Evolutionary conservation across 1,284 basidiomycete genomes (phyloP).

Genomic region (Apiotrichum laibachii): DNA sequence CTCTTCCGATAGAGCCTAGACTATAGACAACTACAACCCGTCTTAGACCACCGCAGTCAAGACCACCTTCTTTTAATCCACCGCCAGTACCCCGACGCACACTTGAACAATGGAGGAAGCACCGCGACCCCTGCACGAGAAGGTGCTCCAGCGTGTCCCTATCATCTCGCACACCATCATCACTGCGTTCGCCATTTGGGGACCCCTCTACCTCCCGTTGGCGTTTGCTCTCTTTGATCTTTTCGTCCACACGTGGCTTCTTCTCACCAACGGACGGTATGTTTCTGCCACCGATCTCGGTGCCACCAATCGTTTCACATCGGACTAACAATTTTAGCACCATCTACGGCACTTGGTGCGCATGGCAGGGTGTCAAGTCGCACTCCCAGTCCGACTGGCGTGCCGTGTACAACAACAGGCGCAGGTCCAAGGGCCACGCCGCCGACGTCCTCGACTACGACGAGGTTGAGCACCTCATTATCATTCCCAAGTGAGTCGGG

Average conservation of each 20-base stretch:
- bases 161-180: constrained; percentile 33
- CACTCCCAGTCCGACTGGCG: constrained; percentile 35
- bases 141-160: constrained; percentile 34
- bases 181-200: constrained; percentile 28
- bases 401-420: constrained; percentile 6
- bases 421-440: background rate
- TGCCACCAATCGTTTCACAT: background rate
- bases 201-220: constrained; percentile 29
- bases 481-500: constrained; percentile 30
- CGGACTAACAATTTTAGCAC: constrained; percentile 14
- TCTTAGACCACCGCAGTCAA: too few species aligned
- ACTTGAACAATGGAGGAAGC: constrained; percentile 2
- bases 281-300: constrained; percentile 1
- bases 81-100: background rate
- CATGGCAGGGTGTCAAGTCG: constrained; percentile 28
- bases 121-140: constrained; percentile 3
- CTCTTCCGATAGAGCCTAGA: too few species aligned
- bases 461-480: constrained; percentile 39
- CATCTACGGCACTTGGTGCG: constrained; percentile 28
- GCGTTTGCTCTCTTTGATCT: constrained; percentile 26
- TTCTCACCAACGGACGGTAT: constrained; percentile 32
- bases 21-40: background rate
- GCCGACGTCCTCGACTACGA: constrained; percentile 23
- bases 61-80: background rate
- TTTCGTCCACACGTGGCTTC: constrained; percentile 30